Evolutionary conservation across 495 filamentous ascomycete species (phyloP).

Genomic region (Annulohypoxylon stygium): DNA sequence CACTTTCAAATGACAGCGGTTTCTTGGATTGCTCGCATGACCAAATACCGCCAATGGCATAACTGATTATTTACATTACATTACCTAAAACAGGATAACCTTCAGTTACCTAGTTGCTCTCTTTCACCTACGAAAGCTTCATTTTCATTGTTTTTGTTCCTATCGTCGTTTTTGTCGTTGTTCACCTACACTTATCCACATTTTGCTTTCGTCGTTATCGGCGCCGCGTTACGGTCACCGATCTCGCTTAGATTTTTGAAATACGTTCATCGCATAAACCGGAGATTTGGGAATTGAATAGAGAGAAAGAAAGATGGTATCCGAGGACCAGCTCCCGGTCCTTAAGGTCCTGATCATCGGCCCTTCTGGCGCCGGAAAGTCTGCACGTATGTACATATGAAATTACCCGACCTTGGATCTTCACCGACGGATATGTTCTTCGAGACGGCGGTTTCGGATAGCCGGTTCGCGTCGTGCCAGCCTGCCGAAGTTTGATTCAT

Average conservation of each 20-base stretch:
- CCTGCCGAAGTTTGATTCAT: not conserved
- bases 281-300: not conserved
- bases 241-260: not conserved
- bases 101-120: not conserved
- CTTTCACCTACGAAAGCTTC: slow-evolving; percentile 18
- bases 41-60: slow-evolving; percentile 20
- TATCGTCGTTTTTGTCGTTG: not conserved
- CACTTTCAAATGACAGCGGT: slow-evolving; percentile 10
- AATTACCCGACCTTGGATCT: slow-evolving; percentile 2
- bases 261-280: slow-evolving; percentile 3
- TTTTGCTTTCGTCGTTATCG: slow-evolving; percentile 12
- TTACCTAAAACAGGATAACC: slow-evolving; percentile 20
- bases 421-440: not conserved
- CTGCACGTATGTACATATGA: slow-evolving; percentile 59
- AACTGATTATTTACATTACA: slow-evolving; percentile 3
- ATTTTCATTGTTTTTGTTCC: not conserved
- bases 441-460: not conserved
- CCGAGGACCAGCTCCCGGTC: slow-evolving; percentile 63
- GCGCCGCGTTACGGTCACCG: not conserved
- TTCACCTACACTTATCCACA: not conserved
- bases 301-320: slow-evolving; percentile 50
- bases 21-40: slow-evolving; percentile 23
- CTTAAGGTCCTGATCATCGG: slow-evolving; percentile 68
- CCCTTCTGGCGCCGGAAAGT: slow-evolving; percentile 67
- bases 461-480: not conserved